Base-by-base conservation (phyloP, 768 basidiomycete genomes). In the Mycena pura region DNA sequence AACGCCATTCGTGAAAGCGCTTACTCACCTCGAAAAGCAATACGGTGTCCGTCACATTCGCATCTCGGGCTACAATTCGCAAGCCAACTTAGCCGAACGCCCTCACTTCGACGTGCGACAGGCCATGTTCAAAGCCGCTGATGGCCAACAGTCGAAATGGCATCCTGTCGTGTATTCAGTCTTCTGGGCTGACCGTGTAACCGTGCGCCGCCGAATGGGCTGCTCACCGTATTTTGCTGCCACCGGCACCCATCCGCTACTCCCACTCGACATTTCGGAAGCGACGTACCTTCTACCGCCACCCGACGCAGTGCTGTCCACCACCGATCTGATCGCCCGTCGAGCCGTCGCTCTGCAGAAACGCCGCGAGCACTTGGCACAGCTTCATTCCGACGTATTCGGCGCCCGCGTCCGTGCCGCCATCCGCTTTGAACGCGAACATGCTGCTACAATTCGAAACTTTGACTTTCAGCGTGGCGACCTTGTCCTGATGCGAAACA, bases 391-490 rank as follows among this genome's bases (percentile, higher is more conserved):
- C 47, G 14, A 9, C 7, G 31, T 49, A 5, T 36, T 27, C 22
- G 52, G 64, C 25, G 63, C 64, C 0, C 34, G 67, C 3, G 11
- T 62, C n/a, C 54, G 59, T 24, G 68, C 62, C 3, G 69, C 68
- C 2, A 15, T 15, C 0, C 50, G 50, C 3, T 70, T 70, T 45
- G 62, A 71, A 39, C 31, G 60, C 15, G 53, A 68, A 0, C 69
- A 74, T 40, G 54, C 57, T 1, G 15, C 57, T 17, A 64, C 56
- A 2, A 74, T 77, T 25, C 39, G 45, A 1, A 59, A 74, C 19
- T 73, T 56, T 46, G 43, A 69, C n/a, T 80, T 76, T 59, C 27
- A 67, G 22, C 57, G 51, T 5, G 76, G 77, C 17, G 69, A 70
- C 2, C 67, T 82, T 36, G 34, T 36, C 34, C 17, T 36, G 0